These are phyloP conservation scores for Platanthera zijinensis DNA, from an alignment of 106 monocot species.

Conservation along the genomic window DNA sequence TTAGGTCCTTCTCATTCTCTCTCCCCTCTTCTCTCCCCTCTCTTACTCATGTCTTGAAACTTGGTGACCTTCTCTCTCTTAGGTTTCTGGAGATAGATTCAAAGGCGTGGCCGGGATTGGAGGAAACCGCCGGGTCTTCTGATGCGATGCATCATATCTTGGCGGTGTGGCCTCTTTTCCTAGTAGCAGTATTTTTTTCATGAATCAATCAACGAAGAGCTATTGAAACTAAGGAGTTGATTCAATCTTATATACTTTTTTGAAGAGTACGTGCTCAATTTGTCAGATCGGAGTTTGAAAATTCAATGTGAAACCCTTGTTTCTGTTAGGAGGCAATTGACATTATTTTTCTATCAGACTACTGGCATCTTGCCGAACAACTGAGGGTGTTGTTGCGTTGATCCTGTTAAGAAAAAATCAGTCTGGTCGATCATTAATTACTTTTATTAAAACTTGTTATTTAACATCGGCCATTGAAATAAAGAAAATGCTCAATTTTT, in stretches of 20 bases:
- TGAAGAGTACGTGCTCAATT: not conserved
- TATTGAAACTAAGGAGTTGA: not conserved
- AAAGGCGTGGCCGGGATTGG: slow-evolving; percentile 58
- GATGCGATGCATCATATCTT: slow-evolving; percentile 45
- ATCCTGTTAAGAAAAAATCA: not conserved
- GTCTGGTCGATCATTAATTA: not conserved
- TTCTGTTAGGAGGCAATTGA: not conserved
- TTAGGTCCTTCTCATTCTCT: slow-evolving; percentile 24
- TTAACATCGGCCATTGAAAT: not conserved
- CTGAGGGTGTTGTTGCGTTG: too few relatives aligned
- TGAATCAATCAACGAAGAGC: not conserved
- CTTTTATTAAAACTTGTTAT: not conserved
- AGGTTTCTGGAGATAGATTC: slow-evolving; percentile 66
- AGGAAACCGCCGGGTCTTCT: slow-evolving; percentile 51
- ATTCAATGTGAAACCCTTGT: not conserved
- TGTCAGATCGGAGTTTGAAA: not conserved
- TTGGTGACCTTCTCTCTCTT: not conserved
- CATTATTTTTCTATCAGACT: not conserved
- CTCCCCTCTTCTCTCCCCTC: not conserved
- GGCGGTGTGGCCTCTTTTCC: slow-evolving; percentile 26
- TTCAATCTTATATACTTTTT: not conserved
- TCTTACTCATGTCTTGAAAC: not conserved
- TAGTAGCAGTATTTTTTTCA: not conserved
- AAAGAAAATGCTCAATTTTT: not conserved
- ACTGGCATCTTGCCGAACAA: too few relatives aligned